phyloP scores from a whole-genome alignment of 768 basidiomycete species.

The Mycena capillaripes region DNA sequence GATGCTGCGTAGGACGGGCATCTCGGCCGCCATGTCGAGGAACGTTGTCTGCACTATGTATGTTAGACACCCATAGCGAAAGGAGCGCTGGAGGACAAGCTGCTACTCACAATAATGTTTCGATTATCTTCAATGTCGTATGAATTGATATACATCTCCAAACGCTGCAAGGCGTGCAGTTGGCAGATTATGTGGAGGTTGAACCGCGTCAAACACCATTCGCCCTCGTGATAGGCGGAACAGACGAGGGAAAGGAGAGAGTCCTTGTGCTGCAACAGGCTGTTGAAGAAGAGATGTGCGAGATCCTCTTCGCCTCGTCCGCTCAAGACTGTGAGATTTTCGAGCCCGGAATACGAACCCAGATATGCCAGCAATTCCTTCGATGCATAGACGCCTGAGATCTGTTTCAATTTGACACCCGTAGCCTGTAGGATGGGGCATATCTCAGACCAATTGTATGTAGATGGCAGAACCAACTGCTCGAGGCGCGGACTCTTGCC shows the following conservation, averaged over 20 bases:
- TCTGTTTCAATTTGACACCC: not conserved
- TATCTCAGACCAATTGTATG: not conserved
- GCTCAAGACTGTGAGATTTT: not conserved
- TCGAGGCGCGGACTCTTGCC: not conserved
- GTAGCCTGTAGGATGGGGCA: not conserved
- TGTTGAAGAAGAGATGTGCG: too few relatives aligned
- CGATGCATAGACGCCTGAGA: not conserved
- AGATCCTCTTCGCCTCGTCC: not conserved
- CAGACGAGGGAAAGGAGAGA: not conserved
- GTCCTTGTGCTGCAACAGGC: not conserved
- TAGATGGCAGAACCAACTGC: not conserved
- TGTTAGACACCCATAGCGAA: not conserved
- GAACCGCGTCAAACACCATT: not conserved
- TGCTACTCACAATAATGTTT: not conserved
- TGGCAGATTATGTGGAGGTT: not conserved
- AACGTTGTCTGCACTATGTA: not conserved
- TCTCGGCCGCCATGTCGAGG: not conserved
- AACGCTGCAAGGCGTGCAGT: too few relatives aligned
- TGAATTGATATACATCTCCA: not conserved
- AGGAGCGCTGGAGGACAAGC: not conserved
- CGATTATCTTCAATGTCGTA: not conserved
- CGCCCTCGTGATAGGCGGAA: not conserved
- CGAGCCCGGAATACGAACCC: not conserved
- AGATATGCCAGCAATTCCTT: not conserved
- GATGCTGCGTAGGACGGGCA: not conserved